Conservation (phyloP, 768 basidiomycete species). For the Trametes elegans region DNA sequence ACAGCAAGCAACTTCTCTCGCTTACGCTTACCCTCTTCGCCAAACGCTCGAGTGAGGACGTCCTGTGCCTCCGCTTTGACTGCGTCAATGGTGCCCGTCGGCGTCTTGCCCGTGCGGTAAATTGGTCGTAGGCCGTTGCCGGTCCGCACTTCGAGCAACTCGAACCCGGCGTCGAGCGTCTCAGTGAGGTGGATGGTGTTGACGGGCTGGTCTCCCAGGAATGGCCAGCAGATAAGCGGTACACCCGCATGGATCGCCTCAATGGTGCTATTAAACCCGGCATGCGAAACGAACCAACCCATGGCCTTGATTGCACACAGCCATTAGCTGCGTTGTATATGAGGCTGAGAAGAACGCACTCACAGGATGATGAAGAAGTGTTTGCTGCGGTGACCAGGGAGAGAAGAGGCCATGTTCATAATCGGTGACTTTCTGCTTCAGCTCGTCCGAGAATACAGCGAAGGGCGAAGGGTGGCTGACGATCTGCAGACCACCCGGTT, state of each 20-base stretch:
- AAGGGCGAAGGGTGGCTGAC: slow-evolving; percentile 20
- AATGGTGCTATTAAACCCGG: slow-evolving; percentile 22
- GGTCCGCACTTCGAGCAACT: slow-evolving; percentile 26
- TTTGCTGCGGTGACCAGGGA: slow-evolving; percentile 28
- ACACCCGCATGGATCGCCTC: slow-evolving; percentile 21
- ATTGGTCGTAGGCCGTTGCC: slow-evolving; percentile 19
- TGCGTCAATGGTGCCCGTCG: slow-evolving; percentile 24
- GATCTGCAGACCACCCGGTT: slow-evolving; percentile 9
- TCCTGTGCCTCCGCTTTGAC: slow-evolving; percentile 17
- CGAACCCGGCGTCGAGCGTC: slow-evolving; percentile 15
- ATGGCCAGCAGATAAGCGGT: slow-evolving; percentile 29
- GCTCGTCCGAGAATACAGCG: slow-evolving; percentile 17
- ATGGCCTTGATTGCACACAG: slow-evolving; percentile 19
- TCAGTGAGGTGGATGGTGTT: slow-evolving; percentile 22
- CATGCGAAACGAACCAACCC: slow-evolving; percentile 27
- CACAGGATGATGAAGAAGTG: slow-evolving; percentile 26
- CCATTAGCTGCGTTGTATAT: background rate
- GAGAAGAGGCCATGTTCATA: slow-evolving; percentile 23
- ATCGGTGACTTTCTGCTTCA: slow-evolving; percentile 13
- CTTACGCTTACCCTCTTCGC: slow-evolving; percentile 26
- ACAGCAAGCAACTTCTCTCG: slow-evolving; percentile 19
- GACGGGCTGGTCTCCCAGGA: slow-evolving; percentile 25
- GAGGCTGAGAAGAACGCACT: background rate
- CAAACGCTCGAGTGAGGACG: slow-evolving; percentile 22
- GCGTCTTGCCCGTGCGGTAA: slow-evolving; percentile 19